phyloP scores from a whole-genome alignment of 225 moss, liverwort and hornwort genomes.

The Anthoceros angustus region DNA sequence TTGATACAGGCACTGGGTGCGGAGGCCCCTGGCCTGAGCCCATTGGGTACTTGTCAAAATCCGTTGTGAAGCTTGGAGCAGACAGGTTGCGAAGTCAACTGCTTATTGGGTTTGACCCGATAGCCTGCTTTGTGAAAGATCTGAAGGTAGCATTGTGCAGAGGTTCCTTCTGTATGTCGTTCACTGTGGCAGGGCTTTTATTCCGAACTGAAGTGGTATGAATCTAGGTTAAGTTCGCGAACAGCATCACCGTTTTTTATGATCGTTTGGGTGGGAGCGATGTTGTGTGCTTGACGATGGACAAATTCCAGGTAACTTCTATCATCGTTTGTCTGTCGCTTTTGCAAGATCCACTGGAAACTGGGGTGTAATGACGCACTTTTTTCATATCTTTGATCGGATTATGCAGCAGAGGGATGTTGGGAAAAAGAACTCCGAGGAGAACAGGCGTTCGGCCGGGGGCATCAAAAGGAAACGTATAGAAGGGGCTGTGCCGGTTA shows the following conservation, averaged over 20 bases:
- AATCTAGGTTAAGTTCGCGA: constrained; percentile 32
- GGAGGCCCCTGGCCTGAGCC: constrained; percentile 14
- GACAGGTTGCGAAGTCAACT: constrained; percentile 44
- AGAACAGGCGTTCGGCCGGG: constrained; percentile 39
- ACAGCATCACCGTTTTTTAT: constrained; percentile 36
- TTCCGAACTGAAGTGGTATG: not conserved
- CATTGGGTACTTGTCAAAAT: constrained; percentile 30
- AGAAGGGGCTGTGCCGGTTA: too few relatives aligned
- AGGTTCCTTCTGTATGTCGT: not conserved
- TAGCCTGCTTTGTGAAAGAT: constrained; percentile 58
- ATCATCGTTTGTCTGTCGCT: constrained; percentile 12
- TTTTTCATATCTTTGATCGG: too few relatives aligned
- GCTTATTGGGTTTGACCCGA: constrained; percentile 64
- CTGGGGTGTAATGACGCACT: not conserved
- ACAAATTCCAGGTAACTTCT: constrained; percentile 14
- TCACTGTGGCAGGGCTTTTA: not conserved
- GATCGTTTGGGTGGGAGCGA: constrained; percentile 55
- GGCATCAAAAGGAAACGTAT: constrained; percentile 15
- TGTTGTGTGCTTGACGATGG: constrained; percentile 47
- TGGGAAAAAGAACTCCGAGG: constrained; percentile 39
- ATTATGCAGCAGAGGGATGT: not conserved
- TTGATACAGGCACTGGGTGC: too few relatives aligned
- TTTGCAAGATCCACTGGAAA: not conserved
- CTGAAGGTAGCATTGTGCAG: constrained; percentile 21
- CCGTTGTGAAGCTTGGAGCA: constrained; percentile 28